These are phyloP conservation scores for Strobilomyces echinocephalus DNA, from an alignment of 768 basidiomycete species.

Conservation along the genomic window DNA sequence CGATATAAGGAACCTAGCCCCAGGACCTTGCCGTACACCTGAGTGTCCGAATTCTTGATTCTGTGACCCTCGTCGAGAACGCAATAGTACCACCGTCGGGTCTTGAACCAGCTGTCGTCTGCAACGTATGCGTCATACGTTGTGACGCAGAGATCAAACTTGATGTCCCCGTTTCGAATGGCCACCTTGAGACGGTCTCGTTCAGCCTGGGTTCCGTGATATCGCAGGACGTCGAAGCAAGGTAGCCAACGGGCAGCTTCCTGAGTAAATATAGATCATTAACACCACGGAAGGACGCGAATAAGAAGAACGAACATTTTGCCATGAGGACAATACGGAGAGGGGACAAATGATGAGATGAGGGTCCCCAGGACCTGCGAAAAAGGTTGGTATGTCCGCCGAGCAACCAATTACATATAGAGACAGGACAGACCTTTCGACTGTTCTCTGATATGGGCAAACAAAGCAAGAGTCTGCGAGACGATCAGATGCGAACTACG, in stretches of 20 bases:
- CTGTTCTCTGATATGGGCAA: slow-evolving; percentile 61
- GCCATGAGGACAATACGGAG: slow-evolving; percentile 60
- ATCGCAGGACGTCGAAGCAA: slow-evolving; percentile 49
- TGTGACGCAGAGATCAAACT: slow-evolving; percentile 53
- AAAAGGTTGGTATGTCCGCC: neutral
- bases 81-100: slow-evolving; percentile 50
- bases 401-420: neutral
- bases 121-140: slow-evolving; percentile 64
- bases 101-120: slow-evolving; percentile 60
- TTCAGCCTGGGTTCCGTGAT: slow-evolving; percentile 53
- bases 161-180: slow-evolving; percentile 33
- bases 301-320: slow-evolving; percentile 34
- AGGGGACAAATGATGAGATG: slow-evolving; percentile 73
- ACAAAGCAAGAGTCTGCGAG: slow-evolving; percentile 51
- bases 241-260: slow-evolving; percentile 55
- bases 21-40: slow-evolving; percentile 48
- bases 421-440: slow-evolving; percentile 33
- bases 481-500: slow-evolving; percentile 2
- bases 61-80: slow-evolving; percentile 67
- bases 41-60: slow-evolving; percentile 65
- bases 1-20: slow-evolving; percentile 54
- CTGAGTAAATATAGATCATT: slow-evolving; percentile 21
- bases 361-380: slow-evolving; percentile 43
- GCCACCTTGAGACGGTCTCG: slow-evolving; percentile 50
- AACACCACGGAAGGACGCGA: neutral